phyloP scores from a whole-genome alignment of 768 basidiomycete species.

The Macrocybe gigantea region DNA sequence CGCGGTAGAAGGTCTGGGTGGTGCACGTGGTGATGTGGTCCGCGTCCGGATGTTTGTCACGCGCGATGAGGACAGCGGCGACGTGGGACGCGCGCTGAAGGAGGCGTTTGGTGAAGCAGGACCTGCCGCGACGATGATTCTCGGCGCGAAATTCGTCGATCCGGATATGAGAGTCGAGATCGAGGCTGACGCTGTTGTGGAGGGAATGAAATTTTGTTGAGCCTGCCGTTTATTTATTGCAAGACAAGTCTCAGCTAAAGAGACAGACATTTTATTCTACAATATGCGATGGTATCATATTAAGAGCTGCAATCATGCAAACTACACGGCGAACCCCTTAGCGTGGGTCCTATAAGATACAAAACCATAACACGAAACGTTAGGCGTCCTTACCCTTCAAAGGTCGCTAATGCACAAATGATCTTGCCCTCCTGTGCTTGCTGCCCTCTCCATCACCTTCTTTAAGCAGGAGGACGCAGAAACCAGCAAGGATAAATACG shows the following conservation, averaged over 20 bases:
- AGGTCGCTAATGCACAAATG: too few species aligned
- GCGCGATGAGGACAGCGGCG: constrained; percentile 29
- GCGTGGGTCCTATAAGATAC: too few species aligned
- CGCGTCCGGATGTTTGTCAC: constrained; percentile 47
- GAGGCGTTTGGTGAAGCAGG: constrained; percentile 34
- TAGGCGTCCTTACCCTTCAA: too few species aligned
- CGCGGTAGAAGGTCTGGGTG: constrained; percentile 38
- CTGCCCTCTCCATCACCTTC: constrained; percentile 42
- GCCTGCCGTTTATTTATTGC: neutral
- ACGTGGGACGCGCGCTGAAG: constrained; percentile 34
- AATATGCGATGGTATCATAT: too few species aligned
- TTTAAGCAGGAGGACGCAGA: constrained; percentile 54
- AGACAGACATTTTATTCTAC: too few species aligned
- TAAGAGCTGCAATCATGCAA: too few species aligned
- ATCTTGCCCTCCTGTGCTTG: constrained; percentile 4
- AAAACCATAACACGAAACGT: too few species aligned
- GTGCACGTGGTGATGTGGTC: constrained; percentile 35
- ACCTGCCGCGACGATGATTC: constrained; percentile 49
- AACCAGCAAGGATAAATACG: constrained; percentile 57
- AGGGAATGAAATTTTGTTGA: constrained; percentile 8
- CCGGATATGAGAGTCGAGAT: constrained; percentile 49
- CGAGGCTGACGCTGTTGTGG: constrained; percentile 43
- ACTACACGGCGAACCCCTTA: too few species aligned
- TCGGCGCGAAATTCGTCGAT: constrained; percentile 40
- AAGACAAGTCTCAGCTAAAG: too few species aligned